Percentiles rank a stretch among this genome's conserved stretches.
phyloP scores from a whole-genome alignment of 257 asterid genomes.

The Jacaranda copaia region DNA sequence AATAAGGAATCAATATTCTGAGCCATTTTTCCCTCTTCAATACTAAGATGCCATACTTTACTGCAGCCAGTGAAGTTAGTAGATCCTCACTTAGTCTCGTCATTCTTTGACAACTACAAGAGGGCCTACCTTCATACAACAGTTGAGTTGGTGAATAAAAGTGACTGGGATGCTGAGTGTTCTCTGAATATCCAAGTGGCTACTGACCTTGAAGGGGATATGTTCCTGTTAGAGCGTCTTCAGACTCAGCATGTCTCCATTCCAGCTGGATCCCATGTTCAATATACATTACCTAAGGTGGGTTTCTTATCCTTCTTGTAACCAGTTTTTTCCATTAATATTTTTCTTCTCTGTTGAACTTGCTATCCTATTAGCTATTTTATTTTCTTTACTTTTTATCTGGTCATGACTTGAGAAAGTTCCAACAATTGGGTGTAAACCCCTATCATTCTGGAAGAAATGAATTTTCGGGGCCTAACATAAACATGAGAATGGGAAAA shows the following conservation, averaged over 20 bases:
- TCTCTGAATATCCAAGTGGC: conserved; percentile 88
- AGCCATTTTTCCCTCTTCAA: conserved; percentile 11
- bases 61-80: conserved; percentile 97
- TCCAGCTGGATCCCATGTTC: conserved; percentile 68
- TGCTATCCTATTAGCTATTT: background rate
- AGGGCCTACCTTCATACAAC: conserved; percentile 84
- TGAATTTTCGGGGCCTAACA: background rate
- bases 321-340: conserved; percentile 16
- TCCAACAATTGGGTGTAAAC: conserved; percentile 16
- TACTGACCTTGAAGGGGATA: conserved; percentile 71
- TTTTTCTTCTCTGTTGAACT: background rate
- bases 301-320: conserved; percentile 41
- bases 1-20: background rate
- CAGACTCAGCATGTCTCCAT: conserved; percentile 63
- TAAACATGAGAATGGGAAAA: background rate
- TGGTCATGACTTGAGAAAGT: conserved; percentile 8
- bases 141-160: conserved; percentile 74
- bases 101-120: conserved; percentile 73
- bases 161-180: conserved; percentile 67
- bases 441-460: conserved; percentile 14
- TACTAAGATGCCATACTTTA: conserved; percentile 39
- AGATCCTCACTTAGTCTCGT: conserved; percentile 93
- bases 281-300: conserved; percentile 87
- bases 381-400: background rate
- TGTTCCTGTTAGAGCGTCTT: conserved; percentile 73